A percentile compares a stretch with the other conserved stretches of the same genome.
phyloP scores from a whole-genome alignment of 257 asterid species.

The Datura wrightii region DNA sequence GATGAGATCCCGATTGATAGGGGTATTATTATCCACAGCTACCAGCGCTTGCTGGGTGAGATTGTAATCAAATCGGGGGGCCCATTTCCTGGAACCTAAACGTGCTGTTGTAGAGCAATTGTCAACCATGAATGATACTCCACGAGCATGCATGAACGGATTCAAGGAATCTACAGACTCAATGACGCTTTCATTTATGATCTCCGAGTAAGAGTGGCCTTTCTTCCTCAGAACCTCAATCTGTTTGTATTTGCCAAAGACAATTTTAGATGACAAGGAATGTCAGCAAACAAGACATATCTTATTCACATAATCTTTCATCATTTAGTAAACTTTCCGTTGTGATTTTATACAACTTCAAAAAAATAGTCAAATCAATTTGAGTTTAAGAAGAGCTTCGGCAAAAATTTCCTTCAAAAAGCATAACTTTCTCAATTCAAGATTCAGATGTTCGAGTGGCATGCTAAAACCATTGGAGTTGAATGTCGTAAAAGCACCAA shows the following conservation, averaged over 20 bases:
- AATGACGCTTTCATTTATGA: slow-evolving; percentile 86
- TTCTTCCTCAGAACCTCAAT: slow-evolving; percentile 92
- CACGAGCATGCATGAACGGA: slow-evolving; percentile 97
- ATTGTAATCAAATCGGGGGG: slow-evolving; percentile 85
- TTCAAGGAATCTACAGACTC: slow-evolving; percentile 94
- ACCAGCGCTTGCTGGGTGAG: slow-evolving; percentile 94
- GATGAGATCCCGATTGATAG: slow-evolving; percentile 80
- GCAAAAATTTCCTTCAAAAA: not conserved
- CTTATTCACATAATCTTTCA: not conserved
- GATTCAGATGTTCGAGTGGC: slow-evolving; percentile 11
- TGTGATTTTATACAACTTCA: not conserved
- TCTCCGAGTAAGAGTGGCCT: slow-evolving; percentile 95
- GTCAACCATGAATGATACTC: slow-evolving; percentile 98
- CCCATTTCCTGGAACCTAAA: slow-evolving; percentile 95
- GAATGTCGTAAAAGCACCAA: not conserved
- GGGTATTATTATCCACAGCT: slow-evolving; percentile 64
- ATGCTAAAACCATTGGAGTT: not conserved
- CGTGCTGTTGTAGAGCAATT: slow-evolving; percentile 97
- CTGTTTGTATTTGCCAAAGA: slow-evolving; percentile 43
- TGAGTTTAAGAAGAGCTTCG: not conserved
- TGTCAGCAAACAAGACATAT: not conserved
- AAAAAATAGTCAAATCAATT: too few species aligned
- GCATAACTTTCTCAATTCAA: not conserved
- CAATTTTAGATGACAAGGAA: not conserved
- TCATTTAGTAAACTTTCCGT: not conserved